Evolutionary conservation across 73 alveolate species (phyloP), one percentile per base, ranked within the genome.

Genomic region (Diophrys sp.): DNA sequence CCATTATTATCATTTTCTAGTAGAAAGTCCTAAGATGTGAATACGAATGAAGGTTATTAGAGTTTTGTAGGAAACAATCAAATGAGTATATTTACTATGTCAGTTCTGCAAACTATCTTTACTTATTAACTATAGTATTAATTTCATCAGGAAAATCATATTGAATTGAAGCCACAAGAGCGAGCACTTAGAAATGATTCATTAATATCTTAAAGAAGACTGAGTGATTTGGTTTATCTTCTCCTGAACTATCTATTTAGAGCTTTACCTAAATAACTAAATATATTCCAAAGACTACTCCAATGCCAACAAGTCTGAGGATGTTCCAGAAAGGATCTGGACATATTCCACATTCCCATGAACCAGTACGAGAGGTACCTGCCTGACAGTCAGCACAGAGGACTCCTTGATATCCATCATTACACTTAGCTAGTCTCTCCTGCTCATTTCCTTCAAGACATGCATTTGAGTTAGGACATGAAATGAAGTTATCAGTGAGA

Each of bases 401-500:
- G 31, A 83, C 67, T 11, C 95, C 95, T 34, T 57, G 29, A 32
- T 89, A 84, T 23, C 94, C 94, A n/a, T n/a, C n/a, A n/a, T n/a
- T n/a, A n/a, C n/a, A n/a, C n/a, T n/a, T n/a, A n/a, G n/a, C n/a
- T n/a, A n/a, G n/a, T n/a, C n/a, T n/a, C n/a, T n/a, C n/a, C n/a
- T n/a, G 8, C 23, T 74, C 77, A 26, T 56, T 31, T 71, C 77
- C 79, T 26, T 85, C 79, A 44, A 82, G 79, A 53, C 90, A 82
- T 0, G 85, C 85, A 29, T 25, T 34, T 0, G 90, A 26, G 5
- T 54, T 34, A n/a, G 82, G 85, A 33, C 90, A 82, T 0, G 75
- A 79, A 0, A 56, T 33, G 33, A 82, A 56, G 53, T 56, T 76
- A 24, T 82, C 90, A 23, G 90, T n/a, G 24, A 29, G 23, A 5